Base-by-base conservation (phyloP, 768 basidiomycete species). In the Xerocomus brunneocitrinus region DNA sequence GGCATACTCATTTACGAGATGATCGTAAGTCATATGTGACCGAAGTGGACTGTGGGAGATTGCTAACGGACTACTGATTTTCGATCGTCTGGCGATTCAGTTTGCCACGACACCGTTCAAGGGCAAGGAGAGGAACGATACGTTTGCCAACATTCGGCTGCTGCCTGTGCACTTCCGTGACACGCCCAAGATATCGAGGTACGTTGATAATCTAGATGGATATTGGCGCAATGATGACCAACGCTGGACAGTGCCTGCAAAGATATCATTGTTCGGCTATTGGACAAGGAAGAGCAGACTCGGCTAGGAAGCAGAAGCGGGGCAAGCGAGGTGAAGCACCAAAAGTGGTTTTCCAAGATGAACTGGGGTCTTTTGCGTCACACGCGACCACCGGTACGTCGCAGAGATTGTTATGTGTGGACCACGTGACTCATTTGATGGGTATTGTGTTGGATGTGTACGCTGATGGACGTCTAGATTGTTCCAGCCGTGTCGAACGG, bases 61-160 rank as follows among this genome's bases (percentile, higher is more conserved):
- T 52, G 62, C 60, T 71, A 62, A 72, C 65, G 74, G 67, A 71
- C 71, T 71, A 22, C 35, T 39, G 44, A 68, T 67, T 63, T 62
- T 59, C 56, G 55, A 64, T 58, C 32, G 8, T 38, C 39, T 36
- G 50, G 61, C 58, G 52, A 27, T 62, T 48, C 73, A 98, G 94
- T 98, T 90, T 72, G 95, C 94, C 34, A 97, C 94, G 54, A 98
- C 97, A 55, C 97, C 97, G 40, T 98, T 98, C 87, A 99, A 99
- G 75, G 97, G 97, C 44, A 79, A 81, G 52, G 87, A 92, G 76
- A 87, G 97, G 62, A 87, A 88, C 71, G 92, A 94, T 62, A 99
- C 97, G 32, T 99, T 99, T 77, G 77, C 84, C 70, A 98, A 98
- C 75, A 95, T 99, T 71, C 85, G 94, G 68, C 77, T 87, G 67